These are phyloP conservation scores for Debaryomyces singareniensis DNA, from an alignment of 1,139 yeast genomes.

Conservation along the genomic window DNA sequence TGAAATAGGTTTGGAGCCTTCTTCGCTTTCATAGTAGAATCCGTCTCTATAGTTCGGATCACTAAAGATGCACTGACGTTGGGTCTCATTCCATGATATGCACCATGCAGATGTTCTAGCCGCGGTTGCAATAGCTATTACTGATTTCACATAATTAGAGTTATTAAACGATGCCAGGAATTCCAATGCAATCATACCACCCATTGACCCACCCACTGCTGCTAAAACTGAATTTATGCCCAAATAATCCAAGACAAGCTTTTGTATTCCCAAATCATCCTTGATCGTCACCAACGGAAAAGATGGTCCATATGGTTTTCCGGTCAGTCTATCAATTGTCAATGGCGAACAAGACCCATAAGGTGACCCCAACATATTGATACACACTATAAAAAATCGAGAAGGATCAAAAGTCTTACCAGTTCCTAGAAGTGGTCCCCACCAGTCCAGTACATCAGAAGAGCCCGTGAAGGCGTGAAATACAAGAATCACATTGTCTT, in stretches of 20 bases:
- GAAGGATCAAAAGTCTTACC: conserved; percentile 88
- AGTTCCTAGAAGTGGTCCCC: conserved; percentile 93
- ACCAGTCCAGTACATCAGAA: conserved; percentile 94
- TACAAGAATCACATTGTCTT: conserved; percentile 74
- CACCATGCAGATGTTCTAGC: conserved; percentile 98
- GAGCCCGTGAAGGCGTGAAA: conserved; percentile 97
- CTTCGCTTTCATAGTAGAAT: conserved; percentile 61
- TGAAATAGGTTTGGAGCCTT: conserved; percentile 59
- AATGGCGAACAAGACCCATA: conserved; percentile 95
- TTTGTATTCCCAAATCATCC: conserved; percentile 85
- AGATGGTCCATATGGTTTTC: conserved; percentile 82
- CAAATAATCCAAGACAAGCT: conserved; percentile 62
- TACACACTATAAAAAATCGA: conserved; percentile 75
- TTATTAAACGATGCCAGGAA: conserved; percentile 67
- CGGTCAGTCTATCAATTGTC: conserved; percentile 66
- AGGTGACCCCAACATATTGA: conserved; percentile 91
- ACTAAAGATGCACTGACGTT: conserved; percentile 88
- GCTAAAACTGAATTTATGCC: conserved; percentile 74
- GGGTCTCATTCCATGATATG: conserved; percentile 98
- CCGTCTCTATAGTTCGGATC: conserved; percentile 94
- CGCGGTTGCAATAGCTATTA: conserved; percentile 87
- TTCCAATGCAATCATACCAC: conserved; percentile 95
- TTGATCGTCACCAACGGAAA: conserved; percentile 89
- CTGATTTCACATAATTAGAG: conserved; percentile 58
- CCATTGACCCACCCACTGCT: conserved; percentile 97